Evolutionary conservation across 352 stramenopile species (phyloP), one percentile per base, ranked within the genome.

Genomic region (Sclerospora graminicola): DNA sequence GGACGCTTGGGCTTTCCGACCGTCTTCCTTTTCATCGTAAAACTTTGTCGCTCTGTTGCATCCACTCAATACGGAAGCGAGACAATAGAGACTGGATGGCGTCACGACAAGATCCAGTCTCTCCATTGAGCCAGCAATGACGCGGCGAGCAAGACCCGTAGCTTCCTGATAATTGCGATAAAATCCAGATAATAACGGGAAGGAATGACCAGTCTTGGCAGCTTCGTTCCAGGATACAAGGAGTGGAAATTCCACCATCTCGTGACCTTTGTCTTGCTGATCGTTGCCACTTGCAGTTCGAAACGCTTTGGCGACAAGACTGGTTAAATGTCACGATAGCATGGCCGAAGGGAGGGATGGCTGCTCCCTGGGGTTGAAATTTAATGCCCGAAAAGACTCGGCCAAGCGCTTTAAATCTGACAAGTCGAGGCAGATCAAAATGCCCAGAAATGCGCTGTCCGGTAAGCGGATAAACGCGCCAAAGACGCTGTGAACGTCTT

Each of bases 261-360:
- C 47, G 27, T 26, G 30, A 35, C 21, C 9, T 41, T 50, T 27
- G 10, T 2, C 20, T 37, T 20, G 16, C 11, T 29, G 19, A 31
- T 31, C 30, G 7, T 56, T n/a, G 2, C 33, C 18, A 21, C 28
- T 33, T 46, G 26, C 27, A 15, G 40, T n/a, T n/a, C 63, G 63
- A 21, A 76, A 78, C 6, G 31, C 23, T 45, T 70, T 82, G 21
- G 51, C 53, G 9, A 81, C 58, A 20, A 37, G 59, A 42, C 54
- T 81, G 15, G 68, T 68, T 18, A 79, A 48, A 38, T 83, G 57
- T 68, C 70, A 83, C 20, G 60, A 69, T 15, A 69, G 41, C 57
- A 83, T 71, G 33, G 63, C 59, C 24, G 58, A 46, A 21, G 60
- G 60, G 20, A 72, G 29, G 3, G 37, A 30, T 11, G 30, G 18